Percentiles rank a stretch among this genome's conserved stretches.
Evolutionary conservation across 805 yeast species (phyloP).

Genomic region (Tetrapisispora taiwanensis): DNA sequence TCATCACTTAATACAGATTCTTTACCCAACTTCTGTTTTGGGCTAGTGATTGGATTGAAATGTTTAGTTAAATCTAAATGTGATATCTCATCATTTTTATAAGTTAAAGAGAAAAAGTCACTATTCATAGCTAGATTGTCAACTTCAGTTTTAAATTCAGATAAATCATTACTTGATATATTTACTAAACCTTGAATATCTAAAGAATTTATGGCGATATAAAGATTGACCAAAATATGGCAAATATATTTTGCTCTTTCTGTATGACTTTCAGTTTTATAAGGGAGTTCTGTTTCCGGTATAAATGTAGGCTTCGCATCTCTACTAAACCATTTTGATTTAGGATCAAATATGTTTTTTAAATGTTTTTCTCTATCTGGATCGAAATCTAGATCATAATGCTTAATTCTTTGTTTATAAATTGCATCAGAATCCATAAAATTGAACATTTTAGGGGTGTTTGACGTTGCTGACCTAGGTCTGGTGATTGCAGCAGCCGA

Average conservation of each 20-base stretch:
- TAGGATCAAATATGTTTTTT: constrained; percentile 23
- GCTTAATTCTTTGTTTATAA: constrained; percentile 25
- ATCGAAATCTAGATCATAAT: constrained; percentile 46
- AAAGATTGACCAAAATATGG: constrained; percentile 71
- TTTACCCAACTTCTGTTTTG: neutral
- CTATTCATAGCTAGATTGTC: constrained; percentile 46
- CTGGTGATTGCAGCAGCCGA: neutral
- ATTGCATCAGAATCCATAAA: constrained; percentile 19
- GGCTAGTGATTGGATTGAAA: neutral
- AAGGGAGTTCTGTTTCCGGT: constrained; percentile 49
- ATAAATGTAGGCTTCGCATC: constrained; percentile 26
- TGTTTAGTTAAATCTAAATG: constrained; percentile 25
- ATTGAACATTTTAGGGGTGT: constrained; percentile 8
- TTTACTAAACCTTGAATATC: constrained; percentile 65
- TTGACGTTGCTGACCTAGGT: constrained; percentile 20
- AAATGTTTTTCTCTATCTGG: constrained; percentile 30
- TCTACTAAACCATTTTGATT: constrained; percentile 34
- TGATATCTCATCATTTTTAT: constrained; percentile 25
- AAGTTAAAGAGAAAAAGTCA: constrained; percentile 32
- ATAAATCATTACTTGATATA: constrained; percentile 59
- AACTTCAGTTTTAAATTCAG: constrained; percentile 32
- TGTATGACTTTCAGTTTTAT: constrained; percentile 52
- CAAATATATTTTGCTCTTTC: constrained; percentile 67
- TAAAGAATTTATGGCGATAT: constrained; percentile 62
- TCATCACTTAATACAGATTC: constrained; percentile 30